Conservation (phyloP, 2,329 filamentous ascomycete species). For the Harringtonia lauricola region DNA sequence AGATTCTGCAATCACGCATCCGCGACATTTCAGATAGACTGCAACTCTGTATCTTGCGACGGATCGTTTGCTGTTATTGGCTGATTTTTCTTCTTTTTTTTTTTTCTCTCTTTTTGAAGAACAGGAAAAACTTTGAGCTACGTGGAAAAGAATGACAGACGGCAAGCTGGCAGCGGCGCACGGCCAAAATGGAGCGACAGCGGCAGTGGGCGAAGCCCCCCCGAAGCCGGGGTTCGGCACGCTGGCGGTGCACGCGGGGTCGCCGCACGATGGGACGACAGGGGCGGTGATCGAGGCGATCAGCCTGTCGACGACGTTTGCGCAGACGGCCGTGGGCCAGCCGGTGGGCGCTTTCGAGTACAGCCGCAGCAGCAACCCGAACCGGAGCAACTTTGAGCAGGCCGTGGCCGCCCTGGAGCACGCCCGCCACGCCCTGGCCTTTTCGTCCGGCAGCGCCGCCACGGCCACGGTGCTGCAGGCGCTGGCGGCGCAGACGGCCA, state of each 20-base stretch:
- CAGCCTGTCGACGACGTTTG: slow-evolving; percentile 91
- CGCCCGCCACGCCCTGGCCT: slow-evolving; percentile 85
- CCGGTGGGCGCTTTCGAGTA: slow-evolving; percentile 90
- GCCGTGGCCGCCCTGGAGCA: slow-evolving; percentile 88
- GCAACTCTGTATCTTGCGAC: no score
- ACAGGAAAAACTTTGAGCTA: no score
- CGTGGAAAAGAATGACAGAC: no score
- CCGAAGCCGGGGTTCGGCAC: slow-evolving; percentile 67
- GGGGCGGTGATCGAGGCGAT: slow-evolving; percentile 95
- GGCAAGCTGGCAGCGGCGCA: no score
- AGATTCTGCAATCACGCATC: background rate
- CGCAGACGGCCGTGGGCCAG: slow-evolving; percentile 78
- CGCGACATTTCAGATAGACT: background rate
- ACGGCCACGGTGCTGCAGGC: slow-evolving; percentile 91
- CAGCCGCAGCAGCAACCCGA: slow-evolving; percentile 86
- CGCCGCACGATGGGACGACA: slow-evolving; percentile 80
- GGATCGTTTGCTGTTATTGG: no score
- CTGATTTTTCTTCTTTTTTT: background rate
- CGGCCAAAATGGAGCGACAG: no score
- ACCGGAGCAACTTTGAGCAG: slow-evolving; percentile 86
- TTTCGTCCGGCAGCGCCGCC: slow-evolving; percentile 86
- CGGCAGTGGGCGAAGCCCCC: no score
- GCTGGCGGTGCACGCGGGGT: slow-evolving; percentile 85
- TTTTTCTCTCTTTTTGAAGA: no score
- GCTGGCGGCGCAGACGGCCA: slow-evolving; percentile 42